These are phyloP conservation scores for Cladosporium colombiae DNA, from an alignment of 2,329 filamentous ascomycete species.

Conservation along the genomic window DNA sequence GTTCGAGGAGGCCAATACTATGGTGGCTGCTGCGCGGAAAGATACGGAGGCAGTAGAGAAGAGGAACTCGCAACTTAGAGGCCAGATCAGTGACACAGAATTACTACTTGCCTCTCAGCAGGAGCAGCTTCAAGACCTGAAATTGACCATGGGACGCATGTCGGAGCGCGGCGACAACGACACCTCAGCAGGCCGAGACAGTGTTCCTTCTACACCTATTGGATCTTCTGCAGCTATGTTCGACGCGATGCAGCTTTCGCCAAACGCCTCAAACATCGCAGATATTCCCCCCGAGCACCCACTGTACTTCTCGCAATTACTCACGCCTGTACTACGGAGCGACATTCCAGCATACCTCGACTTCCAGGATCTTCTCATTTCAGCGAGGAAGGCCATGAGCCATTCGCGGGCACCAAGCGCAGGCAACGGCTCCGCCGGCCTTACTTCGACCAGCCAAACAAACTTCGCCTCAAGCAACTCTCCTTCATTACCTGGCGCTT, in stretches of 20 bases:
- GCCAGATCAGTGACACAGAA: constrained; percentile 85
- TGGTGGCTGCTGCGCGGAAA: constrained; percentile 87
- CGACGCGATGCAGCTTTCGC: constrained; percentile 59
- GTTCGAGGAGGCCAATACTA: constrained; percentile 98
- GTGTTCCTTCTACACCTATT: constrained; percentile 78
- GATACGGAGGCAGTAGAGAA: constrained; percentile 76
- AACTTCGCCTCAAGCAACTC: constrained; percentile 39
- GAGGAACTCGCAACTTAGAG: constrained; percentile 82
- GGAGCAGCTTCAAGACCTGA: constrained; percentile 88
- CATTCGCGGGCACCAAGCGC: constrained; percentile 66
- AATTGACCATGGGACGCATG: constrained; percentile 89
- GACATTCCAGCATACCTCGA: constrained; percentile 83
- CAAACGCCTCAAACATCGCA: constrained; percentile 49
- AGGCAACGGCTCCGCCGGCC: constrained; percentile 26
- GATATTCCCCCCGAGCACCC: constrained; percentile 63
- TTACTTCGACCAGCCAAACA: constrained; percentile 55
- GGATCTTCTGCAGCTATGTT: constrained; percentile 59
- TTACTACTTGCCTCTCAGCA: constrained; percentile 83
- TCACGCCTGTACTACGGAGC: constrained; percentile 79
- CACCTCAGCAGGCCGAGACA: constrained; percentile 60
- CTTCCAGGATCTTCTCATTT: constrained; percentile 74
- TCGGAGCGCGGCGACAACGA: constrained; percentile 71
- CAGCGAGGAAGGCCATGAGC: constrained; percentile 60
- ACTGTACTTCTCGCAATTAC: constrained; percentile 75
- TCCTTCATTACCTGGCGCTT: constrained; percentile 47